A percentile compares a stretch with the other conserved stretches of the same genome.
These are phyloP conservation scores for Grigorovia humatica DNA, from an alignment of 805 yeast species.

Conservation along the genomic window DNA sequence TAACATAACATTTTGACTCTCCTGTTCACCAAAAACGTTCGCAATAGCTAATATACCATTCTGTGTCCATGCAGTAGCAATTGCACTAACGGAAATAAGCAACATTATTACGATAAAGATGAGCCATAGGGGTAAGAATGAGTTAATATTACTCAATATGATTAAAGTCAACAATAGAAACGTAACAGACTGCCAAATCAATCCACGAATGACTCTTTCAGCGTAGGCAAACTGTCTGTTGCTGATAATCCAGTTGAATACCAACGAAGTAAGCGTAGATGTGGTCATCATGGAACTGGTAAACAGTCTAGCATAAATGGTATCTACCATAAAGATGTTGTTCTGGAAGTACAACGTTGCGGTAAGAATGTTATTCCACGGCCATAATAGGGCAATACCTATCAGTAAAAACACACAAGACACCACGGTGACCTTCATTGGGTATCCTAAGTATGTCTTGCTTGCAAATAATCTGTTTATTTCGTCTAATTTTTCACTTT, in stretches of 20 bases:
- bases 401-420: constrained; percentile 38
- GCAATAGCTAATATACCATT: constrained; percentile 86
- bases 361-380: constrained; percentile 87
- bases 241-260: constrained; percentile 51
- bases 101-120: constrained; percentile 45
- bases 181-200: constrained; percentile 42
- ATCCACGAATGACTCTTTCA: constrained; percentile 50
- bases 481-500: background rate
- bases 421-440: background rate
- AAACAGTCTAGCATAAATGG: constrained; percentile 46
- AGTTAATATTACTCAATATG: constrained; percentile 6
- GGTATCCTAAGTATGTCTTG: background rate
- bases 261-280: constrained; percentile 59
- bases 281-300: constrained; percentile 84
- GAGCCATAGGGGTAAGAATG: constrained; percentile 10
- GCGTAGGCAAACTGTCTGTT: constrained; percentile 50
- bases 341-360: constrained; percentile 72
- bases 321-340: constrained; percentile 41
- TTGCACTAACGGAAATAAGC: constrained; percentile 53
- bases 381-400: constrained; percentile 85
- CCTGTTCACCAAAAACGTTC: constrained; percentile 61
- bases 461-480: too few relatives aligned
- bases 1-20: constrained; percentile 84
- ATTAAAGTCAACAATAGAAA: constrained; percentile 46
- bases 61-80: constrained; percentile 76